Evolutionary conservation across 2,329 filamentous ascomycete genomes (phyloP), one percentile per base, ranked within the genome.

Genomic region (Fusarium zealandicum): DNA sequence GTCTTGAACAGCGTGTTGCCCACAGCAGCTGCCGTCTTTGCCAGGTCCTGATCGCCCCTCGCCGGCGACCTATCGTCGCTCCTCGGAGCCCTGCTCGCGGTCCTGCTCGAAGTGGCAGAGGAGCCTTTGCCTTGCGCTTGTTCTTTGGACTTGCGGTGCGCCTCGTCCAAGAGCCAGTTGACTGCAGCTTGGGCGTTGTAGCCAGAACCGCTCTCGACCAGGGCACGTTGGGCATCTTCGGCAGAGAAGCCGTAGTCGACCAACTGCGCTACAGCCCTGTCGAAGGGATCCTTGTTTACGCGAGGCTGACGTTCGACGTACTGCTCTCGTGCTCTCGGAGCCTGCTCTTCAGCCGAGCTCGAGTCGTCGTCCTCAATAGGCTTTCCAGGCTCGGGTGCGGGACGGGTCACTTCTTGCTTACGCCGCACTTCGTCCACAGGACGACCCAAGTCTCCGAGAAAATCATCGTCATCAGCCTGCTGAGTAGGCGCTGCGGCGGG

Each of bases 171-270:
- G 9, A 99, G 81, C 87, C 89, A 96, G 33, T 93, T 88, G 6
- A 96, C 91, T 2, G 93, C 93, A 41, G 86, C 88, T 72, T 96
- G 92, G 9, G 96, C 85, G 69, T 97, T 89, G 1, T 87, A 76
- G 3, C 91, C 90, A 3, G 87, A 87, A 4, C 91, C 89, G 27
- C 90, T 96, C 67, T 92, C 89, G 10, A 86, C 86, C 33, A 99
- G 75, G 5, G 92, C 95, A 58, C 88, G 81, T 47, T 84, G 83
- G n/a, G 95, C 89, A 67, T 92, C 92, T 53, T 96, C 90, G 0
- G 87, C 82, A 0, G 91, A 86, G 66, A 99, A 99, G 1, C 95
- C 95, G 85, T 98, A 98, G 63, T 97, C 93, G 3, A 97, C 86
- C 20, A 99, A 78, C 71, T 98, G 92, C 9, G 90, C 91, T 20